Base-by-base conservation (phyloP, 805 yeast species). In the Lachancea fermentati region DNA sequence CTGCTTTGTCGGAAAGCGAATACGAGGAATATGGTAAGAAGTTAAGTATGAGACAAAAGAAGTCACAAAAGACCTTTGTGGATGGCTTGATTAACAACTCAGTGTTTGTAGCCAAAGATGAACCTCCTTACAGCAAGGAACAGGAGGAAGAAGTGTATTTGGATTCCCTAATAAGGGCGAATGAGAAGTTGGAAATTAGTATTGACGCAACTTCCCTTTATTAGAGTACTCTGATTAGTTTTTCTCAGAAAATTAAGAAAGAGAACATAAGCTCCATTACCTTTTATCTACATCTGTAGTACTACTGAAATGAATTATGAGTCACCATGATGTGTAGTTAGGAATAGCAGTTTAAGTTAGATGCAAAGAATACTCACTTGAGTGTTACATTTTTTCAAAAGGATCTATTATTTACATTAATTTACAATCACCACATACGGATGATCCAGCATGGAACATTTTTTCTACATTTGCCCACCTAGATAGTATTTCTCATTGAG, bases 11-110 rank as follows among this genome's bases (percentile, higher is more conserved):
- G 54, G 72, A 74, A 64, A 54, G 67, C 26, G 74, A 83, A 44
- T 89, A 85, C 67, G 78, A 77, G 50, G 64, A 68, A 13, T 89
- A 89, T 63, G 73, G 72, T 45, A 51, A 57, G 30, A 84, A 79
- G 69, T 91, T 85, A 51, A 57, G 67, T 43, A 68, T 77, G 31
- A 79, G 97, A 68, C 81, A 89, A 72, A 81, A 79, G 75, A 75
- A 70, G 64, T 81, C 95, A 34, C 88, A 89, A 75, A 71, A 91
- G 50, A 85, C 85, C 78, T 76, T 83, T 81, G 95, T 87, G 68
- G 81, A 85, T 61, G 89, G 95, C 39, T 75, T 89, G 58, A 76
- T 86, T 54, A 78, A 79, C 66, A 85, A 86, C 75, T 70, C 85
- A 40, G 72, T 89, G 78, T 86, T 89, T 68, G 81, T 77, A 52